Evolutionary conservation across 2,329 filamentous ascomycete species (phyloP).

Genomic region (Gremmenia infestans): DNA sequence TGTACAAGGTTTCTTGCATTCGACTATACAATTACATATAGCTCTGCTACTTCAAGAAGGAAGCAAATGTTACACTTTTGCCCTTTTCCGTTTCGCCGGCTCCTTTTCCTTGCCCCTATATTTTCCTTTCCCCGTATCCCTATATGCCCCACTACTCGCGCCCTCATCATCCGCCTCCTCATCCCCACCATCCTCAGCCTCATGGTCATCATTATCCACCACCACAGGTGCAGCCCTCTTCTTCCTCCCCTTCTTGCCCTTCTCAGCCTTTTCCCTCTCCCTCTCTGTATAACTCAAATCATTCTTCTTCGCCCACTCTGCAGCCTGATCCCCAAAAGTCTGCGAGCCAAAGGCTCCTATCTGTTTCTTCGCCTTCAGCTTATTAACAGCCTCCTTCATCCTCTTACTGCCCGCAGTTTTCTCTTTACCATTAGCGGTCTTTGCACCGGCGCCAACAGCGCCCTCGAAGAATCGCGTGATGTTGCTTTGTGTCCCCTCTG

Average conservation of each 20-base stretch:
- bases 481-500: constrained; percentile 91
- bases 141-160: constrained; percentile 10
- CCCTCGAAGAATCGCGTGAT: constrained; percentile 92
- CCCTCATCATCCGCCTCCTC: constrained; percentile 9
- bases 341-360: background rate
- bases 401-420: constrained; percentile 61
- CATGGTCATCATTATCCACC: background rate
- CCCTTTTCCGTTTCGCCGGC: constrained; percentile 8
- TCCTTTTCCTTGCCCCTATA: constrained; percentile 4
- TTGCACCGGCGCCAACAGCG: constrained; percentile 52
- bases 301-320: constrained; percentile 30
- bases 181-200: background rate
- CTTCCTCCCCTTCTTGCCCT: constrained; percentile 10
- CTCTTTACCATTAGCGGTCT: constrained; percentile 62
- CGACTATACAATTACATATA: too few species aligned
- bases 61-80: constrained; percentile 3
- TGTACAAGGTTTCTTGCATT: too few species aligned
- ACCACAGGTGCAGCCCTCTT: constrained; percentile 1
- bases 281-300: constrained; percentile 28
- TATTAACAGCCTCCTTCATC: constrained; percentile 70
- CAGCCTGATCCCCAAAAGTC: constrained; percentile 30
- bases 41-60: too few species aligned
- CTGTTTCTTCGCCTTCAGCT: constrained; percentile 50
- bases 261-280: constrained; percentile 18
- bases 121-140: constrained; percentile 6